Base-by-base conservation (phyloP, 1,284 basidiomycete species). In the Boletus sp. region DNA sequence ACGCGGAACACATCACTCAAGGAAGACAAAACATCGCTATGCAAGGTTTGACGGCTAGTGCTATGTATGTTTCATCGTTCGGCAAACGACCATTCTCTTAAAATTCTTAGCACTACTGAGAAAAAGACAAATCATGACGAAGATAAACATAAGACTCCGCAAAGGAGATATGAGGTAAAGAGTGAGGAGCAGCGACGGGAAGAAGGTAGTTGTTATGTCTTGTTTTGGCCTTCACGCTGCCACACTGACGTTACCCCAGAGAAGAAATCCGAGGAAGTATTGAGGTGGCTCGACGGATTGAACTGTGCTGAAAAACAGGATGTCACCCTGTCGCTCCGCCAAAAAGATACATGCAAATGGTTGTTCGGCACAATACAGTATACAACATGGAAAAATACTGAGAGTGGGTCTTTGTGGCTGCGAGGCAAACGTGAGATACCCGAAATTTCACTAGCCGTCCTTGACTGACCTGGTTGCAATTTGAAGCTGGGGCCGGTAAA, bases 261-360 rank as follows among this genome's bases (percentile, higher is more conserved):
- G 28, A 30, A 30, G 28, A 30, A 30, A 30, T 5, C 28, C 28
- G 28, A 8, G 8, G 28, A 30, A 30, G 28, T 30, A 30, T 30
- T 30, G 28, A 30, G 8, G 28, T 30, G 8, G 28, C 28, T 30
- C 28, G 28, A 30, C 8, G 5, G 28, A 30, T 30, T 30, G 28
- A 30, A 30, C 28, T 30, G 28, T 30, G 28, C 28, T 30, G 28
- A 30, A 30, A 59, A 57, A 23, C 58, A 59, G 23, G 46, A 57
- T 27, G 16, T 7, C 19, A 57, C 30, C 13, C 8, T 49, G n/a
- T 43, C 6, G 25, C 46, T 59, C 23, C 58, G 54, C 37, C 58
- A 57, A 28, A 23, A 38, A n/a, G 35, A 57, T 28, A 57, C 54
- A 4, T 59, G 58, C 23, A n/a, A 43, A 31, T 59, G 58, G 58